Percentiles rank a stretch among this genome's conserved stretches.
Evolutionary conservation across 768 basidiomycete species (phyloP).

Genomic region (Xerocomellus intermedius): DNA sequence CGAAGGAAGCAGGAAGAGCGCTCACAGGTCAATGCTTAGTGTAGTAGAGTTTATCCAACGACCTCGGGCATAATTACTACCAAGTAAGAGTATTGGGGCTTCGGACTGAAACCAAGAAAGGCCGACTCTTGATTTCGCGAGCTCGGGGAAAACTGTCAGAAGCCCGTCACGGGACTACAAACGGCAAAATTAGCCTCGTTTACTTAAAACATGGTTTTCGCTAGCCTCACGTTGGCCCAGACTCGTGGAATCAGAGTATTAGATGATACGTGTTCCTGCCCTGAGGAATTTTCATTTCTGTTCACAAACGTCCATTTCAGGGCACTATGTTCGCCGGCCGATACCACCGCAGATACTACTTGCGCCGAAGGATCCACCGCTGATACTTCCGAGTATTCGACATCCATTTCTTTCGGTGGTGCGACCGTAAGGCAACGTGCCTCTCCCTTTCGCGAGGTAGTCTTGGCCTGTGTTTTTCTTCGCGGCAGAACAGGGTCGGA

Average conservation of each 20-base stretch:
- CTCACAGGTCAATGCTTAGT: constrained; percentile 25
- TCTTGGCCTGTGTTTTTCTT: constrained; percentile 10
- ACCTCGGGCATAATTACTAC: constrained; percentile 3
- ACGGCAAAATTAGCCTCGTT: background rate
- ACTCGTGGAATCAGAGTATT: constrained; percentile 18
- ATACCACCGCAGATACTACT: background rate
- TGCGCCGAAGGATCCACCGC: background rate
- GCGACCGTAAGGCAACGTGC: background rate
- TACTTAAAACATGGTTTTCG: background rate
- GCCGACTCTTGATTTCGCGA: constrained; percentile 18
- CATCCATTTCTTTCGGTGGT: background rate
- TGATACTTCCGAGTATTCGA: background rate
- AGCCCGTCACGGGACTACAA: constrained; percentile 24
- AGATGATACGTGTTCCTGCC: background rate
- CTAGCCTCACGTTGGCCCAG: constrained; percentile 29
- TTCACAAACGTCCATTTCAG: constrained; percentile 23
- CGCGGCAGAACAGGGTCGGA: background rate
- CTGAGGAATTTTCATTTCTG: background rate
- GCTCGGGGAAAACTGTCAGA: constrained; percentile 23
- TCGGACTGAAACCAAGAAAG: constrained; percentile 30
- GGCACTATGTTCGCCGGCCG: background rate
- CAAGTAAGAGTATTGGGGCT: constrained; percentile 26
- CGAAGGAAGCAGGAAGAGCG: background rate
- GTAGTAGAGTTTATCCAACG: constrained; percentile 21
- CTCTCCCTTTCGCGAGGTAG: background rate